A percentile compares a stretch with the other conserved stretches of the same genome.
These are phyloP conservation scores for Corinectria fuckeliana DNA, from an alignment of 2,329 filamentous ascomycete genomes.

Conservation along the genomic window DNA sequence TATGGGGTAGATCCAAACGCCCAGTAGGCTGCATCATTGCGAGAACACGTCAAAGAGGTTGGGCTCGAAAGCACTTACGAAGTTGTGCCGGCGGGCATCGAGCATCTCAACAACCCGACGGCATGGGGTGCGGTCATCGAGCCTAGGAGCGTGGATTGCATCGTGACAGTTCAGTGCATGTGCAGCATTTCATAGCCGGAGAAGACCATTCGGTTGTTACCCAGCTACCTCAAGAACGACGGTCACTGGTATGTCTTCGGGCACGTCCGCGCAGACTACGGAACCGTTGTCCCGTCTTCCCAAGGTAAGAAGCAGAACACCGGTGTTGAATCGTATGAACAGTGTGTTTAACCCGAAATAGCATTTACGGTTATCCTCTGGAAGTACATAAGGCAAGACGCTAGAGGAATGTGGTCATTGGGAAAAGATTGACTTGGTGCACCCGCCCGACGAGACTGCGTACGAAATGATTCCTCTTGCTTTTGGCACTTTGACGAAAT, in stretches of 20 bases:
- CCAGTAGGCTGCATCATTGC: constrained; percentile 57
- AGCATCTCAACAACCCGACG: constrained; percentile 55
- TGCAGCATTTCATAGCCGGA: constrained; percentile 69
- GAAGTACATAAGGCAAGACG: constrained; percentile 51
- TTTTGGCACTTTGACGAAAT: constrained; percentile 60
- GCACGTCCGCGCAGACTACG: constrained; percentile 56
- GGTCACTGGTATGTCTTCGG: constrained; percentile 69
- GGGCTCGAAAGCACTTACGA: constrained; percentile 65
- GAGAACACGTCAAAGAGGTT: constrained; percentile 53
- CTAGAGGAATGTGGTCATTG: constrained; percentile 57
- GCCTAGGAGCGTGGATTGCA: constrained; percentile 62
- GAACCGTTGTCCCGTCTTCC: constrained; percentile 48
- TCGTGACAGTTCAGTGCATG: constrained; percentile 66
- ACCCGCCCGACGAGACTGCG: constrained; percentile 49
- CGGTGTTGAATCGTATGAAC: neutral
- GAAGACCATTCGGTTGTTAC: constrained; percentile 60
- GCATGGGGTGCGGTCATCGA: constrained; percentile 55
- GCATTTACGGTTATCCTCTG: constrained; percentile 60
- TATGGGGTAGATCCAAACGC: constrained; percentile 71
- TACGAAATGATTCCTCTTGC: constrained; percentile 55
- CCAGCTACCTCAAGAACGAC: constrained; percentile 64
- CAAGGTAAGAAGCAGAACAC: constrained; percentile 53
- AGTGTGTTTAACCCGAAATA: constrained; percentile 30
- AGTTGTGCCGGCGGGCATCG: constrained; percentile 67
- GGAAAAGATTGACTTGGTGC: constrained; percentile 55